These are phyloP conservation scores for Hyparrhenia diplandra DNA, from an alignment of 176 grass and related monocot genomes.

Conservation along the genomic window DNA sequence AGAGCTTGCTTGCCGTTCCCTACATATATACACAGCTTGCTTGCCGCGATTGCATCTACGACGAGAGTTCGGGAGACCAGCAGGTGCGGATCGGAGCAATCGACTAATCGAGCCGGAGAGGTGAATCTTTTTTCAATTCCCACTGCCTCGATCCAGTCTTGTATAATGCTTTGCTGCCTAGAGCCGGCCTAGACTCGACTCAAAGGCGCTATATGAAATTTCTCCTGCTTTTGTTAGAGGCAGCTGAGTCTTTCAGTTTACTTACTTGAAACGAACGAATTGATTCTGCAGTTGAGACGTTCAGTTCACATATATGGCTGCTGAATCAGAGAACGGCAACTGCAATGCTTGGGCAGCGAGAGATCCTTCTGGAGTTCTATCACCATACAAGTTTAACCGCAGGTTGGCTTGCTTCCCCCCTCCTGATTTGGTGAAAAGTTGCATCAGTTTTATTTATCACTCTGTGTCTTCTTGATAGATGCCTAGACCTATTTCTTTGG, in stretches of 20 bases:
- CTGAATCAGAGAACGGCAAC: conserved; percentile 30
- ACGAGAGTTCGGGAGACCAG: too few species aligned
- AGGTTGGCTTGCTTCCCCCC: too few species aligned
- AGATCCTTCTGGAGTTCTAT: conserved; percentile 58
- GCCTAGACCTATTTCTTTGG: neutral
- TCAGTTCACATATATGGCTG: conserved; percentile 27
- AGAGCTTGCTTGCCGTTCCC: too few species aligned
- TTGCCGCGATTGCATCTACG: too few species aligned
- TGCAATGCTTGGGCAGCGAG: conserved; percentile 67
- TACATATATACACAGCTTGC: too few species aligned
- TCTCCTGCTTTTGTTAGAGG: neutral
- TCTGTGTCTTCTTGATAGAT: neutral
- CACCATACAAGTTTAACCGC: conserved; percentile 60
- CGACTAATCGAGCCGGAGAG: too few species aligned
- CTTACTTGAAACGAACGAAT: neutral
- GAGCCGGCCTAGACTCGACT: too few species aligned
- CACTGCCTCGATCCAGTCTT: too few species aligned
- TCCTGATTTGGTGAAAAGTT: conserved; percentile 22
- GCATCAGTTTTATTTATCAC: too few species aligned
- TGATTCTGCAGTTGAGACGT: neutral
- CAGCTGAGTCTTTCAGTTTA: neutral
- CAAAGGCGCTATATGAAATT: neutral
- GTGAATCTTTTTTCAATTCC: too few species aligned
- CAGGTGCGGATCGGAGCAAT: too few species aligned
- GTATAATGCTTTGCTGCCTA: too few species aligned